A percentile compares a stretch with the other conserved stretches of the same genome.
These are phyloP conservation scores for Aspergillus sclerotioniger DNA, from an alignment of 495 filamentous ascomycete genomes.

Conservation along the genomic window DNA sequence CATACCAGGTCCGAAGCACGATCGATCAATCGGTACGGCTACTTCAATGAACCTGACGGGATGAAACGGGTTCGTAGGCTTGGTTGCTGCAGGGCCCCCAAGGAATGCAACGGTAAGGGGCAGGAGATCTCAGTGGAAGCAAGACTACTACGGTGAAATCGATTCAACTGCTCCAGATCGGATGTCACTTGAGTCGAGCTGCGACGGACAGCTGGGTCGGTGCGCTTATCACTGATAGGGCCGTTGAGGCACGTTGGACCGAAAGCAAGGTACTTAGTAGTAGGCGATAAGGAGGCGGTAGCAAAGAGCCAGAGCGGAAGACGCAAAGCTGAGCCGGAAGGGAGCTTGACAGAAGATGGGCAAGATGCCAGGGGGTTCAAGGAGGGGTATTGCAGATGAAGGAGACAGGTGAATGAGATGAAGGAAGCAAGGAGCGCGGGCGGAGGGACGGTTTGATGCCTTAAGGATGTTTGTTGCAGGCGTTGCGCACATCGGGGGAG, in stretches of 20 bases:
- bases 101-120: not conserved
- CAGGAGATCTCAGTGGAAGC: not conserved
- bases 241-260: conserved; percentile 11
- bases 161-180: not conserved
- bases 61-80: not conserved
- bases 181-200: conserved; percentile 4
- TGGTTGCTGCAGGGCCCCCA: not conserved
- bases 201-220: conserved; percentile 2
- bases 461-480: conserved; percentile 35
- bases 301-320: not conserved
- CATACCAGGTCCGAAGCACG: conserved; percentile 24
- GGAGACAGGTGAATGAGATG: conserved; percentile 18
- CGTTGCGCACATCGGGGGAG: conserved; percentile 31
- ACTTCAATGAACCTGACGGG: not conserved
- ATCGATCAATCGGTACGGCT: not conserved
- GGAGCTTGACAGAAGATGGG: conserved; percentile 10
- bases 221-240: conserved; percentile 30
- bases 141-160: not conserved
- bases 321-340: conserved; percentile 6
- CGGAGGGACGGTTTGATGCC: conserved; percentile 29
- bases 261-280: conserved; percentile 4
- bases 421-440: conserved; percentile 26
- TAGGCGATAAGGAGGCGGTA: conserved; percentile 6
- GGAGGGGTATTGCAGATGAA: conserved; percentile 6
- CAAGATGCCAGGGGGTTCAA: conserved; percentile 16